These are phyloP conservation scores for Vaccinium macrocarpon DNA, from an alignment of 148 eudicot genomes.

Conservation along the genomic window DNA sequence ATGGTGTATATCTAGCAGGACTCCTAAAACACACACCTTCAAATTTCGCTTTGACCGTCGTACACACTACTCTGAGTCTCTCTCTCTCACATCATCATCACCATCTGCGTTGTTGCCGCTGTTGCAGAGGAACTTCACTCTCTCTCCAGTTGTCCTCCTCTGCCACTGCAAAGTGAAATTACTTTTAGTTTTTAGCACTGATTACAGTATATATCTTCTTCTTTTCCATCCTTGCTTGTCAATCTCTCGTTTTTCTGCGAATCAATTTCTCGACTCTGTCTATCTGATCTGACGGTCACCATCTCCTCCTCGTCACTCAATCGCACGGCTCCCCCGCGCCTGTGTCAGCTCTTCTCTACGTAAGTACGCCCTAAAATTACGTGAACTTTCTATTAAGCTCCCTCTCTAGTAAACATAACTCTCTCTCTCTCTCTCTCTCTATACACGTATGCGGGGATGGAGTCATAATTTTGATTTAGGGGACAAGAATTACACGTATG, in stretches of 20 bases:
- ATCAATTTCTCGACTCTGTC: neutral
- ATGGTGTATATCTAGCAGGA: no score
- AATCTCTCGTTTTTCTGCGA: neutral
- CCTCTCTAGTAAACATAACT: neutral
- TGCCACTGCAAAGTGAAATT: neutral
- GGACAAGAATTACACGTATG: no score
- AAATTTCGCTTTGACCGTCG: conserved; percentile 28
- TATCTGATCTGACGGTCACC: conserved; percentile 11
- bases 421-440: conserved; percentile 13
- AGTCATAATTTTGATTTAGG: no score
- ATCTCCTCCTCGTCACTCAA: conserved; percentile 19
- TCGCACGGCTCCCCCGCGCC: conserved; percentile 14
- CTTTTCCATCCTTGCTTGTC: neutral
- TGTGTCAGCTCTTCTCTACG: conserved; percentile 16
- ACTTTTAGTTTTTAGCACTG: neutral
- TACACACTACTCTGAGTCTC: neutral
- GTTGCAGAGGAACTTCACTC: neutral
- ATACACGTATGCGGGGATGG: no score
- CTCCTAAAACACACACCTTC: neutral
- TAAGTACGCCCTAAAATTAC: neutral
- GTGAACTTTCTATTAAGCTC: neutral
- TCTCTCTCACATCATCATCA: neutral
- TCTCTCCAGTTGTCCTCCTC: conserved; percentile 3
- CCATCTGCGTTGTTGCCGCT: neutral
- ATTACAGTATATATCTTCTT: neutral